Percentiles rank a stretch among this genome's conserved stretches.
These are phyloP conservation scores for Trypanosomatidae sp. DNA, from an alignment of 208 protist species.

Conservation along the genomic window DNA sequence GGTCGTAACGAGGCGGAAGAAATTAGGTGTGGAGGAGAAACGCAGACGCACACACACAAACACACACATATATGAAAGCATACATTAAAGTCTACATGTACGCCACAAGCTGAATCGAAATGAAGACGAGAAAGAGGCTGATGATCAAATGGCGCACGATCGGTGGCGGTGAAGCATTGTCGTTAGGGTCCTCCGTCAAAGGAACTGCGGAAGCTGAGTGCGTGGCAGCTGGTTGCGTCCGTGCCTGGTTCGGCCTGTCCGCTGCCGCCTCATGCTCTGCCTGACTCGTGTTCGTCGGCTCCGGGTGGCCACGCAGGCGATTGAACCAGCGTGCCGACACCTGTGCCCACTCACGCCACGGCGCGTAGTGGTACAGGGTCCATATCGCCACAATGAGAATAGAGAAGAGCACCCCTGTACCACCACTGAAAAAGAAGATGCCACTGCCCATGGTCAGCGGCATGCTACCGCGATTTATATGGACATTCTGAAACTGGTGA, in stretches of 20 bases:
- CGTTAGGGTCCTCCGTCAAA: neutral
- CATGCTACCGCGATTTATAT: conserved; percentile 27
- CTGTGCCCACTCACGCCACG: conserved; percentile 41
- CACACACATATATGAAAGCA: neutral
- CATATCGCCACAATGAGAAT: conserved; percentile 36
- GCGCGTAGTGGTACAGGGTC: conserved; percentile 45
- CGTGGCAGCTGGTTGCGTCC: neutral
- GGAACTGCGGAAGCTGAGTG: neutral
- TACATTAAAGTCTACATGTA: conserved; percentile 14
- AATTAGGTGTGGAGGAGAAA: neutral
- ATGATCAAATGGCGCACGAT: conserved; percentile 11
- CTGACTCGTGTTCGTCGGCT: conserved; percentile 1
- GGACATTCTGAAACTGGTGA: conserved; percentile 12
- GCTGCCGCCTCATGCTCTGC: conserved; percentile 1
- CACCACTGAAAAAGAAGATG: conserved; percentile 52
- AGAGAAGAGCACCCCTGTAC: conserved; percentile 30
- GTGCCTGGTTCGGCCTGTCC: conserved; percentile 1
- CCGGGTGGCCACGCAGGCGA: conserved; percentile 8
- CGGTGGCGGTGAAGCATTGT: neutral
- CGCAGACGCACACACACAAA: neutral
- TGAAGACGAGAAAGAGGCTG: conserved; percentile 17
- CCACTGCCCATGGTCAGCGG: conserved; percentile 43
- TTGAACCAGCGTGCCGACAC: conserved; percentile 7
- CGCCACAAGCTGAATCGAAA: conserved; percentile 25
- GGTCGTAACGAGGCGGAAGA: neutral